phyloP scores from a whole-genome alignment of 2,329 filamentous ascomycete genomes.

The Ploettnerulaceae sp. region DNA sequence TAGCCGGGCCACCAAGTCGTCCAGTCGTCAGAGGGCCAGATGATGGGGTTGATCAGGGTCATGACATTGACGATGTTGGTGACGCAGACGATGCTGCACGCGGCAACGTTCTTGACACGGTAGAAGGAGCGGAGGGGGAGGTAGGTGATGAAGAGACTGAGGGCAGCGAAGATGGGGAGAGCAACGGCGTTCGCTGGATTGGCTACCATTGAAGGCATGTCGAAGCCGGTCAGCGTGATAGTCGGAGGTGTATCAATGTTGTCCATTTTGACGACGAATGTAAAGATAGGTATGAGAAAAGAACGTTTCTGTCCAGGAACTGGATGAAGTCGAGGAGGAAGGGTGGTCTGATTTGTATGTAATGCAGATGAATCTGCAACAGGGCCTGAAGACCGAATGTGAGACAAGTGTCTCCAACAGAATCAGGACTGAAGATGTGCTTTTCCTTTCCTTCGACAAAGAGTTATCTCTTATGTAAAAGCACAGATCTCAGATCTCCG shows the following conservation, averaged over 20 bases:
- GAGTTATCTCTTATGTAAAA: too few relatives aligned
- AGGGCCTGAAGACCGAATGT: background rate
- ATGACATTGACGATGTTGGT: conserved; percentile 51
- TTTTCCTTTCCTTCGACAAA: background rate
- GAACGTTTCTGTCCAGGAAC: background rate
- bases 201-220: conserved; percentile 4
- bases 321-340: background rate
- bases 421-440: background rate
- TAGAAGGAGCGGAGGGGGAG: conserved; percentile 57
- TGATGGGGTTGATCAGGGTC: conserved; percentile 55
- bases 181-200: conserved; percentile 33
- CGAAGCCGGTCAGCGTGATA: background rate
- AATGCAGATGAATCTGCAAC: conserved; percentile 5
- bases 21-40: conserved; percentile 58
- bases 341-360: background rate
- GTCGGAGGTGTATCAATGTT: conserved; percentile 2
- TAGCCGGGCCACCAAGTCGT: conserved; percentile 51
- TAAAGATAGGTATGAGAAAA: background rate
- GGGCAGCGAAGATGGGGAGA: conserved; percentile 45
- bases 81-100: conserved; percentile 52
- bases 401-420: background rate
- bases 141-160: conserved; percentile 48
- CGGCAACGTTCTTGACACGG: conserved; percentile 55
- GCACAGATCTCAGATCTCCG: too few relatives aligned
- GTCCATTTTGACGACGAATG: background rate